These are phyloP conservation scores for Cladosporium sp. DNA, from an alignment of 2,329 filamentous ascomycete genomes.

Conservation along the genomic window DNA sequence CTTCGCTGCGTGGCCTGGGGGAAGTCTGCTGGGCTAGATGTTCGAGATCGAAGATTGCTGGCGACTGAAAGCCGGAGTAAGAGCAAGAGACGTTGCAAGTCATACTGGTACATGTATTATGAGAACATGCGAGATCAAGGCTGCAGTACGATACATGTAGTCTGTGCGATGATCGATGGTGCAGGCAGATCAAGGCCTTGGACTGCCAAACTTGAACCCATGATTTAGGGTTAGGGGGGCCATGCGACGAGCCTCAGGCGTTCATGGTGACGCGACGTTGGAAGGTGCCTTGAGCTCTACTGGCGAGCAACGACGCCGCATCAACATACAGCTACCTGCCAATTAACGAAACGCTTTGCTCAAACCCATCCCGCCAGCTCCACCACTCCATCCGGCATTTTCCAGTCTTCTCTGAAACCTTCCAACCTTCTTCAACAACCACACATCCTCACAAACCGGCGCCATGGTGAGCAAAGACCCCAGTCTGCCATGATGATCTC, in stretches of 20 bases:
- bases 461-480: slow-evolving; percentile 26
- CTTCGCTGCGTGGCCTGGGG: slow-evolving; percentile 4
- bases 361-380: background rate
- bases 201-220: too few relatives aligned
- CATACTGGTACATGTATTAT: too few relatives aligned
- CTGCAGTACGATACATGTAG: too few relatives aligned
- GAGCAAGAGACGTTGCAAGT: too few relatives aligned
- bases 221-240: background rate
- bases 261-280: slow-evolving; percentile 6
- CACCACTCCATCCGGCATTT: background rate
- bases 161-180: background rate
- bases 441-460: slow-evolving; percentile 14
- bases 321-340: slow-evolving; percentile 8
- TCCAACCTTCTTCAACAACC: background rate
- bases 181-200: background rate
- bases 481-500: background rate
- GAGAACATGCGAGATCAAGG: too few relatives aligned
- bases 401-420: background rate
- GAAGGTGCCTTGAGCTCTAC: slow-evolving; percentile 10
- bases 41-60: background rate
- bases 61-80: too few relatives aligned
- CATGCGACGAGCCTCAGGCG: background rate
- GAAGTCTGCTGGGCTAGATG: background rate
- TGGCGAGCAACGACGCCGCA: slow-evolving; percentile 2
- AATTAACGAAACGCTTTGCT: background rate